Conservation (phyloP, 768 basidiomycete genomes). For the Sistotremastrum suecicum region DNA sequence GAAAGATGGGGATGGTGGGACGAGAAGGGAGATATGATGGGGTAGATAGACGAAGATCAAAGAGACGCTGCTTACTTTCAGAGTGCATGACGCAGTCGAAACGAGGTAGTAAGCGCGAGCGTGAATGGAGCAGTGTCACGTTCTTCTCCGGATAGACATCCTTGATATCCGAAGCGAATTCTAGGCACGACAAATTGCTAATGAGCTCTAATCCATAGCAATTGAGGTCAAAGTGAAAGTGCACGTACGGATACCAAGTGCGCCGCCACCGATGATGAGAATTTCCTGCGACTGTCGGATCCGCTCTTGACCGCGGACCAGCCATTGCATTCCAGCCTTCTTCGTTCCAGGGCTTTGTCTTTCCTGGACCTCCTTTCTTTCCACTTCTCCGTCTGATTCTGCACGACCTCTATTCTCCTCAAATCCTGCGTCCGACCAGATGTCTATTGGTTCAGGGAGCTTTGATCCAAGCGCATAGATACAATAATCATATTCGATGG, state of each 20-base stretch:
- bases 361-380: neutral
- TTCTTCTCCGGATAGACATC: constrained; percentile 34
- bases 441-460: constrained; percentile 37
- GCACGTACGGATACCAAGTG: constrained; percentile 53
- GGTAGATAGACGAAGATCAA: neutral
- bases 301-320: constrained; percentile 32
- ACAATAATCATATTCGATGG: constrained; percentile 38
- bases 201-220: constrained; percentile 3
- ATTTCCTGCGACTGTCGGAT: constrained; percentile 35
- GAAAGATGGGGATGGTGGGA: no score
- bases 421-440: constrained; percentile 23
- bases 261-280: constrained; percentile 58
- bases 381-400: constrained; percentile 12
- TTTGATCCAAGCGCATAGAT: constrained; percentile 50
- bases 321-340: constrained; percentile 33
- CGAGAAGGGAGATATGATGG: neutral
- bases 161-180: constrained; percentile 51
- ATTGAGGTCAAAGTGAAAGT: constrained; percentile 9
- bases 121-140: constrained; percentile 49
- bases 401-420: neutral
- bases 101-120: constrained; percentile 34
- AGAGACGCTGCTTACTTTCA: constrained; percentile 23
- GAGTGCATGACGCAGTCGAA: constrained; percentile 39
- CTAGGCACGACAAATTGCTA: constrained; percentile 20
- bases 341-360: constrained; percentile 24